Base-by-base conservation (phyloP, 768 basidiomycete species). In the Asterophora lycoperdoides region DNA sequence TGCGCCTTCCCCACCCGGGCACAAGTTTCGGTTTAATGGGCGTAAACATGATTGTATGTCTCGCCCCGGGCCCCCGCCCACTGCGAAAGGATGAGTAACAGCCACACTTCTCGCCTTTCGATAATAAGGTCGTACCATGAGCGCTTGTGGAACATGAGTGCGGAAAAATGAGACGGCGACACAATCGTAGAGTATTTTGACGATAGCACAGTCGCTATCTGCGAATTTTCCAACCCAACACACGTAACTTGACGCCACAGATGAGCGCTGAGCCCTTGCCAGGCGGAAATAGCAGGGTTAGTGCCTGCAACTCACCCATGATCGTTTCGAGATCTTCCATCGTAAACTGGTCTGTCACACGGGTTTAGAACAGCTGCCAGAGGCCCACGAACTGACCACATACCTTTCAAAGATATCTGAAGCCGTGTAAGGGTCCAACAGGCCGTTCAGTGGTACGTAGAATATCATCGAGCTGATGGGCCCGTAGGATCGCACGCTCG, bases 1-100 rank as follows among this genome's bases (percentile, higher is more conserved):
- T 0, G 84, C 82, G 8, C 79, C 79, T 65, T 86, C 85, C 1
- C 85, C 85, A 1, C 84, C 85, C 1, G 78, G 79, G 0, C 81
- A 83, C 30, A 83, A 66, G 0, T 66, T 64, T 2, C 75, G 69
- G 56, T 83, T 84, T 55, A 74, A 75, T 0, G 84, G 84, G 56
- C 84, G 54, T 76, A 86, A 3, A 84, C 71, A 55, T 79, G 68
- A 60, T 85, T 86, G 59, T 72, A 68, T 0, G 81, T 79, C 60
- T 88, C 85, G 1, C 78, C 74, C 71, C n/a, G n/a, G n/a, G n/a
- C n/a, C n/a, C n/a, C n/a, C n/a, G n/a, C n/a, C n/a, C 70, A 72
- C 70, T 72, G 44, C 13, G 29, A 17, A 1, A 14, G 39, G 3
- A 23, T 14, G 14, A 8, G 17, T 15, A 19, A 17, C 26, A 19